Base-by-base conservation (phyloP, 129 eudicot genomes). In the Flaveria brownii region DNA sequence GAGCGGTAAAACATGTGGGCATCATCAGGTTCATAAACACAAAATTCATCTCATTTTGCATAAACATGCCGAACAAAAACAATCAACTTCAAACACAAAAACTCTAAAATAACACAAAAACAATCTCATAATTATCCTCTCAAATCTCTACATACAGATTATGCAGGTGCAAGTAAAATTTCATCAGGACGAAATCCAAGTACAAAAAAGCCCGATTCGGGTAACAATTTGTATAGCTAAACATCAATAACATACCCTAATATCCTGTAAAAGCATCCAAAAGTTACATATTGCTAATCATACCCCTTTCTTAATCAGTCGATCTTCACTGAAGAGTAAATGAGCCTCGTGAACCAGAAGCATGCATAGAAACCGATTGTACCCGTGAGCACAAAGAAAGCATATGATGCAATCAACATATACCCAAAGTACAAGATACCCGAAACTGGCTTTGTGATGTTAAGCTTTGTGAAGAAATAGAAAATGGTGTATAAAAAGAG, bases 261-360 rank as follows among this genome's bases (percentile, higher is more conserved):
- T 36, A 60, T 22, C 79, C 84, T 73, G 66, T 78, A 75, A 70
- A 71, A 72, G n/a, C 73, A 75, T 67, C 72, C 14, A 71, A 41
- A 49, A 56, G 47, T 55, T 66, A 72, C 72, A 72, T 65, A 30
- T 36, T 54, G 70, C 60, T n/a, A n/a, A 68, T 13, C 28, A 22
- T 50, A 56, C 30, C 68, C 22, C 9, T 77, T 25, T 17, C 25
- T 77, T 9, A 36, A 67, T 54, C 23, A 73, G 61, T 79, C 74
- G 39, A 88, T 86, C 86, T 89, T 89, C 83, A 87, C 89, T 2
- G 96, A 89, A 16, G 96, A 89, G 82, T 89, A 89, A 70, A 89
- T 87, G 59, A 89, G 87, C 86, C 96, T 89, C 1, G 91, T 89
- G 83, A 89, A 89, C 91, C 91, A 89, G 84, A 89, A 89, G 49